Conservation (phyloP, 148 eudicot genomes). For the Cornus controversa region DNA sequence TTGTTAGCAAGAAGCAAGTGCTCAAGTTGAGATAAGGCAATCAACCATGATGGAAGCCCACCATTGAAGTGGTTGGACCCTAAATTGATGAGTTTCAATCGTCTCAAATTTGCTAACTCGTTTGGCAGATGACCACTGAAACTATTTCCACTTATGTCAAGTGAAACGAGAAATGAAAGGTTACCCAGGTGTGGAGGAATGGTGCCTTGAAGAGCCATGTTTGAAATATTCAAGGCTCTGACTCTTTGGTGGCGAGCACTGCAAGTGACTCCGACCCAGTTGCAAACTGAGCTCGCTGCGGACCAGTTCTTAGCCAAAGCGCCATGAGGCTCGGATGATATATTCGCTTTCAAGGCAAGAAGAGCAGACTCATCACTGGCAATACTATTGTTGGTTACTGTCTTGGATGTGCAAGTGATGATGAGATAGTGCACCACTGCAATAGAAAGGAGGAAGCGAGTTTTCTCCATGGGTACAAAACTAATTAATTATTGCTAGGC, state of each 20-base stretch:
- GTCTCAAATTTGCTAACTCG: not conserved
- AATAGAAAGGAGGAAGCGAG: not conserved
- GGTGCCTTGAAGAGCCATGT: not conserved
- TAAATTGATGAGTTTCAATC: not conserved
- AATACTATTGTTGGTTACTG: no score
- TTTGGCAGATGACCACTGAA: conserved; percentile 1
- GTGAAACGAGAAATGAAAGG: conserved; percentile 7
- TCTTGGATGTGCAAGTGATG: not conserved
- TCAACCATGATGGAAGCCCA: conserved; percentile 10
- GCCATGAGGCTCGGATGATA: not conserved
- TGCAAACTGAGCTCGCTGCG: not conserved
- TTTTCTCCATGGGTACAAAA: not conserved
- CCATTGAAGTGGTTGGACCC: conserved; percentile 4
- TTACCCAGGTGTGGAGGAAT: conserved; percentile 14
- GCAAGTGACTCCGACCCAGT: conserved; percentile 18
- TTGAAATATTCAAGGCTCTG: conserved; percentile 1
- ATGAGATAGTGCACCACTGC: not conserved
- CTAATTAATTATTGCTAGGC: not conserved
- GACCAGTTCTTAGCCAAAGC: conserved; percentile 12
- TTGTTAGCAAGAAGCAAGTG: not conserved
- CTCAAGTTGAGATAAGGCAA: not conserved
- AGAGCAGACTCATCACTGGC: not conserved
- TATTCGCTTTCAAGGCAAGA: not conserved
- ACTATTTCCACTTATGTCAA: conserved; percentile 7
- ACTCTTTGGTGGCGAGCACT: conserved; percentile 3